Conservation (phyloP, 1,284 basidiomycete genomes). For the Leccinum angustisporum region DNA sequence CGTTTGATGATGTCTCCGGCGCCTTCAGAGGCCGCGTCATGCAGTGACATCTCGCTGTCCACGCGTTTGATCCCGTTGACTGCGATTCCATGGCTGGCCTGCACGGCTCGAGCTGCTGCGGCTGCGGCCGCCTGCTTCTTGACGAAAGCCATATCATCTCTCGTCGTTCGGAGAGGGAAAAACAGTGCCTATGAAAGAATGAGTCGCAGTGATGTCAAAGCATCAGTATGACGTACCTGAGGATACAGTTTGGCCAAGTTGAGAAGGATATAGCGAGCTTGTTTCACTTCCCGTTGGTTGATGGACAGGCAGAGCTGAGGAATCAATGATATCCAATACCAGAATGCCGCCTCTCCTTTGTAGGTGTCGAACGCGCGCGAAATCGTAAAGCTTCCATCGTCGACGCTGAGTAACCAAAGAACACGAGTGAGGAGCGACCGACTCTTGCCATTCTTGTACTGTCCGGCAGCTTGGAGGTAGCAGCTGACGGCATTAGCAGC, state of each 20-base stretch:
- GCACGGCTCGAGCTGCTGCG: constrained; percentile 37
- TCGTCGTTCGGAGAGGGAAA: constrained; percentile 90
- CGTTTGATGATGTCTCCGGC: constrained; percentile 31
- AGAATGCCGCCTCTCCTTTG: constrained; percentile 94
- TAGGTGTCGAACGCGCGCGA: constrained; percentile 94
- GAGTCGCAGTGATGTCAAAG: constrained; percentile 8
- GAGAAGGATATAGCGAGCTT: constrained; percentile 87
- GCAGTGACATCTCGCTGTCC: constrained; percentile 34
- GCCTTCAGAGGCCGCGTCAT: constrained; percentile 34
- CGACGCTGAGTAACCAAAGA: constrained; percentile 94
- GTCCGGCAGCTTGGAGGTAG: constrained; percentile 95
- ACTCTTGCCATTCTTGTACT: constrained; percentile 95
- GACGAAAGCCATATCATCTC: constrained; percentile 79
- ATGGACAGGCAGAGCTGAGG: constrained; percentile 94
- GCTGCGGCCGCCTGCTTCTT: constrained; percentile 44
- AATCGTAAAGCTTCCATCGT: constrained; percentile 77
- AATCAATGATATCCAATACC: constrained; percentile 99
- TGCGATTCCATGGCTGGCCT: constrained; percentile 22
- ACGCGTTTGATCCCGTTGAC: constrained; percentile 31
- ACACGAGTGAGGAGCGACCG: constrained; percentile 90
- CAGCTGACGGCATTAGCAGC: constrained; percentile 95
- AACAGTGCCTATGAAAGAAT: constrained; percentile 76
- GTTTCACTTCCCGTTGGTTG: constrained; percentile 89
- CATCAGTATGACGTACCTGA: constrained; percentile 59
- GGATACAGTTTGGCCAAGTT: constrained; percentile 93